Percentiles rank a stretch among this genome's conserved stretches.
Evolutionary conservation across 176 grass and related monocot genomes (phyloP).

Genomic region (Oryza brachyantha): DNA sequence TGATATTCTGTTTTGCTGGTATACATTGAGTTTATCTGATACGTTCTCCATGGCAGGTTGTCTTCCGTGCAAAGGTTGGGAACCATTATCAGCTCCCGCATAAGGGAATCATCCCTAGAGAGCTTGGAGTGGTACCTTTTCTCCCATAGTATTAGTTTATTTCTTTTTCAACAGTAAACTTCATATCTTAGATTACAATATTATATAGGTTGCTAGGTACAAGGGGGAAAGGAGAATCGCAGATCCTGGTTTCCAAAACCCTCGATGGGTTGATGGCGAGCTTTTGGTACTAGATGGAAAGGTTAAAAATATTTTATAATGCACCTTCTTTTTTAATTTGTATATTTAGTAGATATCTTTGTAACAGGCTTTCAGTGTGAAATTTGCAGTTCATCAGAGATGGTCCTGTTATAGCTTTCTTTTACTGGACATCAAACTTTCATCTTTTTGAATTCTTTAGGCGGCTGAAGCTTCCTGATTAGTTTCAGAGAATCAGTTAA

Average conservation of each 20-base stretch:
- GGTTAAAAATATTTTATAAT: constrained; percentile 54
- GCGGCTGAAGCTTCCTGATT: constrained; percentile 71
- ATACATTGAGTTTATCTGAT: not conserved
- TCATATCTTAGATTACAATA: constrained; percentile 23
- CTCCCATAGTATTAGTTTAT: not conserved
- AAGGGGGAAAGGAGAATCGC: constrained; percentile 82
- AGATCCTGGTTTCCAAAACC: constrained; percentile 67
- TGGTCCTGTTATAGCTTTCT: constrained; percentile 89
- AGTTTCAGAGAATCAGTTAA: constrained; percentile 28
- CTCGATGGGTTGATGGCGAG: constrained; percentile 89
- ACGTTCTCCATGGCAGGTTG: constrained; percentile 51
- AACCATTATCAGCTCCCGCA: constrained; percentile 83
- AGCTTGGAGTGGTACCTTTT: constrained; percentile 94
- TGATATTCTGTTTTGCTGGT: constrained; percentile 11
- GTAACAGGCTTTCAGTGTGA: constrained; percentile 35
- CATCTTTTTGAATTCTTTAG: constrained; percentile 90
- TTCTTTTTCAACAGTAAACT: constrained; percentile 20
- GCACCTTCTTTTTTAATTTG: not conserved
- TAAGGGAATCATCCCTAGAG: constrained; percentile 92
- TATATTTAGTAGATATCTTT: constrained; percentile 14
- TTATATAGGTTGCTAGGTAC: constrained; percentile 77
- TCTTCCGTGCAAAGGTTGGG: constrained; percentile 87
- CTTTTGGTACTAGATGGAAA: constrained; percentile 91
- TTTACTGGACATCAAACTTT: constrained; percentile 79
- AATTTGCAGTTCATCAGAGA: constrained; percentile 81